These are phyloP conservation scores for Clitopilus hobsonii DNA, from an alignment of 768 basidiomycete genomes.

Conservation along the genomic window DNA sequence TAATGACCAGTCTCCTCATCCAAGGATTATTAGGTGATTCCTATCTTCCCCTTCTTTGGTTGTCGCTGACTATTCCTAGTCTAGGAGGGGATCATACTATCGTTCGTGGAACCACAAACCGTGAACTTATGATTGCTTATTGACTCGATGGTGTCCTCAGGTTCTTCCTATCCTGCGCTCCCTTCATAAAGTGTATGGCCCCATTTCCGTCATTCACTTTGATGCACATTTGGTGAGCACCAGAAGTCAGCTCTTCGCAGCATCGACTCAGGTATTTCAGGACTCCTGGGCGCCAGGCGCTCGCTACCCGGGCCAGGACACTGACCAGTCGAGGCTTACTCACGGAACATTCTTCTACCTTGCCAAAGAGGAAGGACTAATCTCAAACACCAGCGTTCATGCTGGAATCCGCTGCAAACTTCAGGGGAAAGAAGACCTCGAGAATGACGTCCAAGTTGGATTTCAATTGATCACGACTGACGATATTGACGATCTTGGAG, in stretches of 20 bases:
- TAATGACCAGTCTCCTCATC: constrained; percentile 61
- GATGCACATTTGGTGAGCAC: constrained; percentile 50
- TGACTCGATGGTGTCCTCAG: constrained; percentile 29
- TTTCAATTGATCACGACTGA: constrained; percentile 78
- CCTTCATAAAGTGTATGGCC: constrained; percentile 74
- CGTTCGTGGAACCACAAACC: constrained; percentile 24
- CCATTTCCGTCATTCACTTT: constrained; percentile 80
- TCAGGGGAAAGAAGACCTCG: constrained; percentile 41
- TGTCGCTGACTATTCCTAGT: constrained; percentile 26
- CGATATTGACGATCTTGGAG: constrained; percentile 79
- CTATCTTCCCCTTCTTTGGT: too few relatives aligned
- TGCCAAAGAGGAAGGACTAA: constrained; percentile 72
- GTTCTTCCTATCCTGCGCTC: constrained; percentile 81
- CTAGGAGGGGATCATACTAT: constrained; percentile 90
- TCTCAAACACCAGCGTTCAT: constrained; percentile 76
- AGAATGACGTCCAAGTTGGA: constrained; percentile 67
- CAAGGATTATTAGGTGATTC: constrained; percentile 61
- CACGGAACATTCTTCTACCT: constrained; percentile 87
- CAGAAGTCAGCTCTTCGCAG: constrained; percentile 16
- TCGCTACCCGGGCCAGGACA: constrained; percentile 51
- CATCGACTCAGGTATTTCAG: constrained; percentile 26
- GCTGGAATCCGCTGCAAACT: constrained; percentile 84
- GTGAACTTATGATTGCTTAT: background rate
- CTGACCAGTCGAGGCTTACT: constrained; percentile 63
- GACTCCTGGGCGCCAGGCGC: constrained; percentile 50